Percentiles rank a stretch among this genome's conserved stretches.
Evolutionary conservation across 2,329 filamentous ascomycete species (phyloP).

Genomic region (Verticillium nonalfalfae): DNA sequence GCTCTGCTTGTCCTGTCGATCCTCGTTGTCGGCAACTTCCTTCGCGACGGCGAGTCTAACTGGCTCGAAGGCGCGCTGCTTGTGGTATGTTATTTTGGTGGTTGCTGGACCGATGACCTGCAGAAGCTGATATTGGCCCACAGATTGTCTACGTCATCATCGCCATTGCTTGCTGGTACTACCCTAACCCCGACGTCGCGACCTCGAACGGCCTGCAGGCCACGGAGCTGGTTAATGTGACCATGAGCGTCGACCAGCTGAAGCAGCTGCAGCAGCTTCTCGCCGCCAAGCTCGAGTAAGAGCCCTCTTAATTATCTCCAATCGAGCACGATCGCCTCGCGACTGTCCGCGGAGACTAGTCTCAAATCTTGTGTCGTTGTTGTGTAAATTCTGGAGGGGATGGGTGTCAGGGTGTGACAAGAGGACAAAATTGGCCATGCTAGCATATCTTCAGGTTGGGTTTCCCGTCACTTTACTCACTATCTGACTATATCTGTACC

Average conservation of each 20-base stretch:
- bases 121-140: neutral
- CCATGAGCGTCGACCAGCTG: slow-evolving; percentile 21
- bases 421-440: too few relatives aligned
- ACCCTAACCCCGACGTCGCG: slow-evolving; percentile 32
- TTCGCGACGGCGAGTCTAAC: slow-evolving; percentile 69
- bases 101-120: neutral
- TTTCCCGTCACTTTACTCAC: too few relatives aligned
- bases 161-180: slow-evolving; percentile 37
- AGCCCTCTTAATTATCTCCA: too few relatives aligned
- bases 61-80: slow-evolving; percentile 69
- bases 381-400: too few relatives aligned
- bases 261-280: slow-evolving; percentile 19
- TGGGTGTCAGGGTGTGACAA: too few relatives aligned
- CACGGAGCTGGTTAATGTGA: slow-evolving; percentile 16
- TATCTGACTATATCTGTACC: too few relatives aligned
- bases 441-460: too few relatives aligned
- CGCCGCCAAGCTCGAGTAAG: neutral
- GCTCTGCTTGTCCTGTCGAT: slow-evolving; percentile 67
- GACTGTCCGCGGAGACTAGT: too few relatives aligned
- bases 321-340: neutral
- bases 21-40: slow-evolving; percentile 67
- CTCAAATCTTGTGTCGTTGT: too few relatives aligned
- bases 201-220: slow-evolving; percentile 23
- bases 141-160: slow-evolving; percentile 35
- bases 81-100: slow-evolving; percentile 36